These are phyloP conservation scores for Mycena alexandri DNA, from an alignment of 768 basidiomycete genomes.

Conservation along the genomic window DNA sequence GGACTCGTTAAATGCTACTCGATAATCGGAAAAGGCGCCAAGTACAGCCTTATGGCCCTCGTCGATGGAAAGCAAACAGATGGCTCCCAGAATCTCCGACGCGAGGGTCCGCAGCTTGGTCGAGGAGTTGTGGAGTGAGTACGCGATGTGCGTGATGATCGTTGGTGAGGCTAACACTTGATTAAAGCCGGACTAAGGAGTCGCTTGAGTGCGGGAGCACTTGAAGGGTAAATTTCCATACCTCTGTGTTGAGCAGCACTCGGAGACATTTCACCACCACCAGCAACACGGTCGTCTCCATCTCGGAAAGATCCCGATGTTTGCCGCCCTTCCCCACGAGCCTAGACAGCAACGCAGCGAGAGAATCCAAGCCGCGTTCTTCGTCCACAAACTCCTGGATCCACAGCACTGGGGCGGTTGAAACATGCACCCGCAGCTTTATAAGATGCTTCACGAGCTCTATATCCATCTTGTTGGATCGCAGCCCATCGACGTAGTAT, in stretches of 20 bases:
- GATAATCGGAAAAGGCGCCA: constrained; percentile 84
- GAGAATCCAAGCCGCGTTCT: constrained; percentile 73
- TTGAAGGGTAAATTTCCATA: constrained; percentile 41
- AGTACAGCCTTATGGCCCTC: constrained; percentile 84
- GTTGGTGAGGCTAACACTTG: constrained; percentile 22
- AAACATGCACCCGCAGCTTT: constrained; percentile 85
- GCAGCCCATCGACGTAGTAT: constrained; percentile 75
- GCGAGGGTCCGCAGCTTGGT: constrained; percentile 70
- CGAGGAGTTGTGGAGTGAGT: constrained; percentile 22
- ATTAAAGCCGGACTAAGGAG: constrained; percentile 2
- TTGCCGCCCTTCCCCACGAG: constrained; percentile 80
- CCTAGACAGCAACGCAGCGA: constrained; percentile 68
- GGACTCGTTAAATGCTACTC: constrained; percentile 74
- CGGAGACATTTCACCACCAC: constrained; percentile 86
- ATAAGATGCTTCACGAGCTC: constrained; percentile 84
- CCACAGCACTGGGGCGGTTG: constrained; percentile 84
- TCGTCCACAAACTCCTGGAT: constrained; percentile 80
- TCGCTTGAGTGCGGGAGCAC: neutral
- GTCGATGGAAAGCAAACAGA: constrained; percentile 78
- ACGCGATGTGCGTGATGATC: constrained; percentile 26
- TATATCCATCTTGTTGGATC: constrained; percentile 65
- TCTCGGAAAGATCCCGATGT: constrained; percentile 69
- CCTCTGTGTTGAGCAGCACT: constrained; percentile 88
- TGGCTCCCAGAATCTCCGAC: constrained; percentile 85
- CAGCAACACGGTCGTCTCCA: constrained; percentile 74